A percentile compares a stretch with the other conserved stretches of the same genome.
Conservation (phyloP, 805 yeast genomes). For the Pachysolen tannophilus region DNA sequence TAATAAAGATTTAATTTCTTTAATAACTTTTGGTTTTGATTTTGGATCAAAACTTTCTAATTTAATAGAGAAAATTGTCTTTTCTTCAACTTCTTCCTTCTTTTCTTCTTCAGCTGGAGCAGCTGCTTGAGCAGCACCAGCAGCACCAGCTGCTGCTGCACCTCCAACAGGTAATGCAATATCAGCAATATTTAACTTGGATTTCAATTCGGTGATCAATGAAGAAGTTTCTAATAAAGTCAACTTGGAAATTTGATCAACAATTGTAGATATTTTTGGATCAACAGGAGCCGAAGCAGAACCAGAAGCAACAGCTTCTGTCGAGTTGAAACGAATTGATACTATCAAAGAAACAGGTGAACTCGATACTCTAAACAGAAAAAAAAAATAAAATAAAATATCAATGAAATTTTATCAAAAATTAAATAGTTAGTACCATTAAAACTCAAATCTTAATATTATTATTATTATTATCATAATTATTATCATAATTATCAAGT, state of each 20-base stretch:
- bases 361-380: no score
- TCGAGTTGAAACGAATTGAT: conserved; percentile 45
- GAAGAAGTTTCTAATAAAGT: conserved; percentile 92
- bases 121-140: conserved; percentile 57
- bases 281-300: conserved; percentile 59
- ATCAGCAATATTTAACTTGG: conserved; percentile 87
- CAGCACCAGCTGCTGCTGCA: conserved; percentile 50
- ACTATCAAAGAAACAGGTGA: no score
- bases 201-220: conserved; percentile 70
- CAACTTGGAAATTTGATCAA: conserved; percentile 82
- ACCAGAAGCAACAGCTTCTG: no score
- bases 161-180: conserved; percentile 76
- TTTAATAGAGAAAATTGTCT: conserved; percentile 87
- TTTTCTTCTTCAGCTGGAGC: conserved; percentile 68
- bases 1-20: conserved; percentile 87
- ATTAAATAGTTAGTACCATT: no score
- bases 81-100: conserved; percentile 78
- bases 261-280: conserved; percentile 83
- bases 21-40: conserved; percentile 94
- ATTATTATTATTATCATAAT: no score
- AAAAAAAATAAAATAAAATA: no score
- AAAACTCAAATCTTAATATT: no score
- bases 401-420: no score
- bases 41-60: conserved; percentile 92
- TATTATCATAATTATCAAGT: no score